Percentiles rank a stretch among this genome's conserved stretches.
Evolutionary conservation across 106 monocot species (phyloP).

Genomic region (Hemerocallis citrina): DNA sequence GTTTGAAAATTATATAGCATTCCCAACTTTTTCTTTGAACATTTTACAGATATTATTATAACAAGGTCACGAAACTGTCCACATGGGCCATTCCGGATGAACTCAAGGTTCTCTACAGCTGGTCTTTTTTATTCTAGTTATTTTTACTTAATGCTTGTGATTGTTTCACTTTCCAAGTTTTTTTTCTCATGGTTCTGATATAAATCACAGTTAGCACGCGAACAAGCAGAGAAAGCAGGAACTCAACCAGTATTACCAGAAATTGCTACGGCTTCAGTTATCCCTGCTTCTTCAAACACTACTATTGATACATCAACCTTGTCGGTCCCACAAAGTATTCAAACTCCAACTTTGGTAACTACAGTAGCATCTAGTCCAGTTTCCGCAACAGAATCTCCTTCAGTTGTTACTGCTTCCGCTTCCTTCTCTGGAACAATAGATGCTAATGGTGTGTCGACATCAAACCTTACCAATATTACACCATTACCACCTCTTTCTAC

Average conservation of each 20-base stretch:
- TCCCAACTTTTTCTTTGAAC: background rate
- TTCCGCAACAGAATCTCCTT: conserved; percentile 25
- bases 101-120: conserved; percentile 55
- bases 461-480: background rate
- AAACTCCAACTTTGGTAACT: conserved; percentile 3
- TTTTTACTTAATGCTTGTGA: no score
- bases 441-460: conserved; percentile 13
- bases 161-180: background rate
- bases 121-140: background rate
- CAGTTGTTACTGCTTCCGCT: conserved; percentile 12
- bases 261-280: conserved; percentile 9
- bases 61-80: conserved; percentile 84
- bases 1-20: no score
- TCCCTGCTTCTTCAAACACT: no score
- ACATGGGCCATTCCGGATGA: conserved; percentile 94
- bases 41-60: conserved; percentile 74
- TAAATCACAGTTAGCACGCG: conserved; percentile 66
- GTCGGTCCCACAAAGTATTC: no score
- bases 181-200: background rate
- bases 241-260: conserved; percentile 22
- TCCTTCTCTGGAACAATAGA: conserved; percentile 10
- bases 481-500: conserved; percentile 14
- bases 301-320: no score
- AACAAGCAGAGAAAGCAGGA: conserved; percentile 55
- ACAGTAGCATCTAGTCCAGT: conserved; percentile 23